Evolutionary conservation across 2,329 filamentous ascomycete species (phyloP).

Genomic region (Iodosphaeria phyllophila): DNA sequence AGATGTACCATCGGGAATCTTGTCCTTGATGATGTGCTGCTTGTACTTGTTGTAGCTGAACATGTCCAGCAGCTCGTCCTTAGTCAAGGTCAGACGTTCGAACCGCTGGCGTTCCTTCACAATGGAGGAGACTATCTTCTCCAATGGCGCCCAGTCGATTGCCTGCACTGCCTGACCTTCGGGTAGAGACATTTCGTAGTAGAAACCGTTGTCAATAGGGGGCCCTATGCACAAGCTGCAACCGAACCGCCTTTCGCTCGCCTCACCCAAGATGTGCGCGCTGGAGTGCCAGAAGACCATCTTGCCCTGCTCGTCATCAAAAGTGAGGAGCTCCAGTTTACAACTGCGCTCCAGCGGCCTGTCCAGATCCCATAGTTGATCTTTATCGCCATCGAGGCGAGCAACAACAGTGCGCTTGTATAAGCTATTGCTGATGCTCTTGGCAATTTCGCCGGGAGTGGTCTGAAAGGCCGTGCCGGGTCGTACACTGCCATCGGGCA

Average conservation of each 20-base stretch:
- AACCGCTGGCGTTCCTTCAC: slow-evolving; percentile 97
- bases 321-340: slow-evolving; percentile 68
- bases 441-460: slow-evolving; percentile 62
- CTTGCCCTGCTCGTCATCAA: slow-evolving; percentile 56
- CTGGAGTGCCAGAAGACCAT: slow-evolving; percentile 97
- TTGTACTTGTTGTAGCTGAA: slow-evolving; percentile 98
- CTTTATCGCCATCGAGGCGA: slow-evolving; percentile 52
- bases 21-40: slow-evolving; percentile 89
- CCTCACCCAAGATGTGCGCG: slow-evolving; percentile 90
- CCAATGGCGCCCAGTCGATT: slow-evolving; percentile 68
- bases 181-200: slow-evolving; percentile 86
- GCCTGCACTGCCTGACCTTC: slow-evolving; percentile 52
- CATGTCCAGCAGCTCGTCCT: slow-evolving; percentile 86
- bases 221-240: slow-evolving; percentile 90
- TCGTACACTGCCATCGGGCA: slow-evolving; percentile 53
- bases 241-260: slow-evolving; percentile 74
- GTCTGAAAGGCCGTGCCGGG: slow-evolving; percentile 79
- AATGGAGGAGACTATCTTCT: slow-evolving; percentile 61
- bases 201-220: slow-evolving; percentile 80
- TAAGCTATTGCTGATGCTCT: slow-evolving; percentile 66
- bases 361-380: slow-evolving; percentile 79
- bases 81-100: slow-evolving; percentile 72
- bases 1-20: slow-evolving; percentile 71
- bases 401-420: slow-evolving; percentile 78
- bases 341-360: slow-evolving; percentile 77